Base-by-base conservation (phyloP, 2,329 filamentous ascomycete species). In the Trichoderma sp. region DNA sequence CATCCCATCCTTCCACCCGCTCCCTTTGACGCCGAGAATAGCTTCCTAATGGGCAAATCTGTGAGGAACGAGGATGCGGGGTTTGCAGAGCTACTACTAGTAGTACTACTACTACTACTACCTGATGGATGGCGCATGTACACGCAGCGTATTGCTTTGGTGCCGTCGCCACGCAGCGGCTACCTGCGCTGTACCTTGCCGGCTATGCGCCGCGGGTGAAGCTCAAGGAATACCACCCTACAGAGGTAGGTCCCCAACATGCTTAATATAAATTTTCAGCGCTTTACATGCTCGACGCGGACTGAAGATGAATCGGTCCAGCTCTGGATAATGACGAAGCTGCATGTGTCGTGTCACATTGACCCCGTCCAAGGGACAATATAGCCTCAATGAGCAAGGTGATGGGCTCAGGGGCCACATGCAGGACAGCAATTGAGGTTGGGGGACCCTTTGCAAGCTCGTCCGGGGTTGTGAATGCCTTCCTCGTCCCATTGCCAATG, bases 21-120 rank as follows among this genome's bases (percentile, higher is more conserved):
- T 34, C 37, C 14, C 4, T 39, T 55, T 43, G 28, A 58, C 43
- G 52, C 52, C 63, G 14, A 28, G 37, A 66, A 66, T 66, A 66
- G 63, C 52, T 58, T 66, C 63, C 63, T 66, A 66, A 66, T 66
- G 52, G 52, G 63, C 63, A 58, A 58, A 56, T 66, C 13, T 56
- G 18, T 21, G 32, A n/a, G 28, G n/a, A 26, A 56, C 26, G 51
- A 21, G 32, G 49, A 66, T 66, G 63, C 63, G 63, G 63, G 63
- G 63, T 66, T 56, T 24, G 51, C 51, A 32, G 54, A n/a, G 51
- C 61, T 32, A n/a, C n/a, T n/a, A n/a, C n/a, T n/a, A n/a, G n/a
- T n/a, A n/a, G n/a, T n/a, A n/a, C n/a, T n/a, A n/a, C n/a, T n/a
- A n/a, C n/a, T n/a, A n/a, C n/a, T n/a, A n/a, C n/a, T n/a, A 56